Percentiles rank a stretch among this genome's conserved stretches.
phyloP scores from a whole-genome alignment of 139 green algal genomes.

The Parachlorella kessleri region DNA sequence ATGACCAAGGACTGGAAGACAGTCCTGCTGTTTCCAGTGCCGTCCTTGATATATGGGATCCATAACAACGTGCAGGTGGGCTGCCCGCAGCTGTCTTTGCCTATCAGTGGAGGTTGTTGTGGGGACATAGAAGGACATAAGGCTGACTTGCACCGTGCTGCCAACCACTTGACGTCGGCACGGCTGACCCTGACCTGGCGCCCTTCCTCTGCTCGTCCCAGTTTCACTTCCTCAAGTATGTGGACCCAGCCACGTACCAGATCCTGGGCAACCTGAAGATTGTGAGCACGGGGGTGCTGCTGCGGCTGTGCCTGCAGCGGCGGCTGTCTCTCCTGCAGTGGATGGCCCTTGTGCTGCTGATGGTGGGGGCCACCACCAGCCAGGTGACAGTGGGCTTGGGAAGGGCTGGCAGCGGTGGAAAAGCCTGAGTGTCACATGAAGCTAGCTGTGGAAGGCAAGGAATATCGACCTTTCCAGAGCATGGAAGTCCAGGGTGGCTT shows the following conservation, averaged over 20 bases:
- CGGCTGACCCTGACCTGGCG: too few relatives aligned
- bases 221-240: conserved; percentile 58
- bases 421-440: background rate
- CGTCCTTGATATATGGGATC: conserved; percentile 69
- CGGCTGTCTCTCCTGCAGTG: conserved; percentile 51
- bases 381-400: conserved; percentile 6
- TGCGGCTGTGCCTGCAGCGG: conserved; percentile 47
- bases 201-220: conserved; percentile 16
- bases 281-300: conserved; percentile 63
- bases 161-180: too few relatives aligned
- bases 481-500: too few relatives aligned
- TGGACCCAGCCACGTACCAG: conserved; percentile 69
- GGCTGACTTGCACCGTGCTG: too few relatives aligned
- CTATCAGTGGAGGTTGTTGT: too few relatives aligned
- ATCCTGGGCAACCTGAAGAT: conserved; percentile 82
- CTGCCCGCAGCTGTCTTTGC: too few relatives aligned
- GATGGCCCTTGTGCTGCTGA: conserved; percentile 63
- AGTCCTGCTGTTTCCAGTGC: conserved; percentile 54
- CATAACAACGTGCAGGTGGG: conserved; percentile 67
- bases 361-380: conserved; percentile 52
- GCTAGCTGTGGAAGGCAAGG: too few relatives aligned
- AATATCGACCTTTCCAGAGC: too few relatives aligned
- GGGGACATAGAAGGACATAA: too few relatives aligned
- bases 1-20: conserved; percentile 32
- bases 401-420: background rate